These are phyloP conservation scores for Exidia glandulosa DNA, from an alignment of 768 basidiomycete species.

Conservation along the genomic window DNA sequence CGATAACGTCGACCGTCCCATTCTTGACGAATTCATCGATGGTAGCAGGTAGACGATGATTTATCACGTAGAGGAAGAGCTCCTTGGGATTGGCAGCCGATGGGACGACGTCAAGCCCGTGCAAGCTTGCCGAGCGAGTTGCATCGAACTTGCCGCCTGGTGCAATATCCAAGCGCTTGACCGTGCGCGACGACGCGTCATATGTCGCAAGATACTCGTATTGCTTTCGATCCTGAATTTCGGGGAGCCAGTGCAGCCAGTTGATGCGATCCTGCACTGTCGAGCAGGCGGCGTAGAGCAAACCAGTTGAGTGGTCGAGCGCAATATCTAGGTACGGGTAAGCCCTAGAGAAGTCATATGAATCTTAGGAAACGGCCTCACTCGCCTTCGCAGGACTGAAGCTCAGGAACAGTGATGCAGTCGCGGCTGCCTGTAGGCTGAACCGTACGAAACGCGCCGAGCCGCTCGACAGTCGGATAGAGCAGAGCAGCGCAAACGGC, in stretches of 20 bases:
- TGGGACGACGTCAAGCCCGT: constrained; percentile 60
- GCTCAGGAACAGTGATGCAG: not conserved
- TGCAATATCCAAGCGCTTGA: constrained; percentile 35
- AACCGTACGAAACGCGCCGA: not conserved
- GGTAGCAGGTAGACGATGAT: constrained; percentile 47
- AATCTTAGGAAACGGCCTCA: too few relatives aligned
- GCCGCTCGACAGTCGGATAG: too few relatives aligned
- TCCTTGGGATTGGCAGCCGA: constrained; percentile 35
- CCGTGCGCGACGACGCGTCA: constrained; percentile 32
- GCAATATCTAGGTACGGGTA: constrained; percentile 36
- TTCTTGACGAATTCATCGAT: constrained; percentile 21
- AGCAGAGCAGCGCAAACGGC: too few relatives aligned
- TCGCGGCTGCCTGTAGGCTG: not conserved
- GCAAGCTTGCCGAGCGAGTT: constrained; percentile 37
- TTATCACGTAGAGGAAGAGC: constrained; percentile 59
- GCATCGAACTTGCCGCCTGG: constrained; percentile 21
- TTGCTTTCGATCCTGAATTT: constrained; percentile 20
- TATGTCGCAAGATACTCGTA: constrained; percentile 52
- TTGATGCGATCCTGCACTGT: constrained; percentile 9
- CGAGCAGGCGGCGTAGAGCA: constrained; percentile 56
- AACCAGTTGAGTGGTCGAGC: constrained; percentile 42
- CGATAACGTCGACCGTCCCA: constrained; percentile 65
- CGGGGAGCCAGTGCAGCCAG: constrained; percentile 11
- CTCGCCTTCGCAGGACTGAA: not conserved
- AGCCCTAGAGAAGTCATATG: too few relatives aligned